Evolutionary conservation across 352 stramenopile genomes (phyloP), one percentile per base, ranked within the genome.

Genomic region (Blastocystis sp.): DNA sequence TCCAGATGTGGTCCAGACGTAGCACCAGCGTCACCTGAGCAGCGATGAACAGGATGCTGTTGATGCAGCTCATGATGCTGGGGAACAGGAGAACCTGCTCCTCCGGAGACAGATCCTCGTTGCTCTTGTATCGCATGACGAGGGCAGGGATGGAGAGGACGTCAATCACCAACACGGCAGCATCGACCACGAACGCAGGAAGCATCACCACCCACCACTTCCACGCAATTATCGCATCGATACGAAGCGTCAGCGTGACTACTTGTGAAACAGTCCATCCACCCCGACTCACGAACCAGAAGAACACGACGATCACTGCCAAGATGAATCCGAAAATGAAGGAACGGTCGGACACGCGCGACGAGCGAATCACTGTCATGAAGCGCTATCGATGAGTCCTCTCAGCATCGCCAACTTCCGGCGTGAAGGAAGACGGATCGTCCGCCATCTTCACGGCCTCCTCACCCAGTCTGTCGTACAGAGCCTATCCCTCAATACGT

Each of bases 391-490:
- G 14, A 4, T 57, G n/a, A 76, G 0, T 57, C 38, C 2, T 1
- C 3, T 6, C 4, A 14, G 4, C 52, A 52, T 59, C 7, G 52
- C 38, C 10, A 21, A 76, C 66, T 57, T 48, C 61, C 4, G 48
- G 74, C 6, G 57, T 57, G 14, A 84, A 59, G 11, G 48, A 48
- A 11, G 74, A 84, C 21, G 74, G 74, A 69, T 84, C 57, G 48
- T 84, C 74, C 17, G 57, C 28, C 59, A 69, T 63, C n/a, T 66
- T 69, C 24, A 84, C 74, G 24, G 57, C 74, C 10, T 84, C 74
- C 57, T 84, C 57, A 52, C 74, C 74, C 57, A 84, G n/a, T 28
- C 3, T 19, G 48, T 84, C 74, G 57, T 84, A 84, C 48, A 84
- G 52, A 42, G 45, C 4, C 74, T 84, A 84, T 14, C 21, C 19